A percentile compares a stretch with the other conserved stretches of the same genome.
These are phyloP conservation scores for Lentinus brumalis DNA, from an alignment of 768 basidiomycete genomes.

Conservation along the genomic window DNA sequence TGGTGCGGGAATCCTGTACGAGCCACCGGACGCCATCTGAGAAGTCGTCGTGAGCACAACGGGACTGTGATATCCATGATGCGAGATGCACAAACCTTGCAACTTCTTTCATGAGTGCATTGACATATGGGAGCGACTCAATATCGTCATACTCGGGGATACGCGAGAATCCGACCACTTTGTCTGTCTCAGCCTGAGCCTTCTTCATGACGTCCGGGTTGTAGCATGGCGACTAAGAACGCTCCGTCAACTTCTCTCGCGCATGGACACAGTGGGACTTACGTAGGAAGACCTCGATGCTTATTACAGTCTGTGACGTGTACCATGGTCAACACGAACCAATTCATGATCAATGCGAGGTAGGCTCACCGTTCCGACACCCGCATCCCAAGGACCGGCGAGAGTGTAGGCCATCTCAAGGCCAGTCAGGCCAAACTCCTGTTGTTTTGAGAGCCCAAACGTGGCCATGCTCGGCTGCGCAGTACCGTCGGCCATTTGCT, in stretches of 20 bases:
- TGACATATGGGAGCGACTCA: no score
- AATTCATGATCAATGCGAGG: background rate
- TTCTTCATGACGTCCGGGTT: conserved; percentile 28
- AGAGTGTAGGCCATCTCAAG: conserved; percentile 16
- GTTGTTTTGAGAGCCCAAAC: background rate
- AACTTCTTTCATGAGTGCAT: no score
- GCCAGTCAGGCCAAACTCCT: conserved; percentile 7
- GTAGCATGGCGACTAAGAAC: conserved; percentile 34
- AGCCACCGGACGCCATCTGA: conserved; percentile 4
- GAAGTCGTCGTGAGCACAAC: no score
- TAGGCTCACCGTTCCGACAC: conserved; percentile 4
- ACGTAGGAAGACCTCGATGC: conserved; percentile 10
- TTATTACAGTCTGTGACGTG: background rate
- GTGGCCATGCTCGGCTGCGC: conserved; percentile 16
- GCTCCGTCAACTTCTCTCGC: no score
- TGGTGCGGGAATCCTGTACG: conserved; percentile 23
- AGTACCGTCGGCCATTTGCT: conserved; percentile 7
- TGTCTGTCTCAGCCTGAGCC: conserved; percentile 34
- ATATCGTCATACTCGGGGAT: conserved; percentile 7
- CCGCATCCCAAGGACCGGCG: conserved; percentile 12
- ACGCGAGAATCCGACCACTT: conserved; percentile 26
- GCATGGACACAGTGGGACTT: background rate
- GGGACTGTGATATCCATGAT: no score
- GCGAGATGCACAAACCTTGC: no score
- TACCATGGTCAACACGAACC: background rate